These are phyloP conservation scores for Solanum sejunctum DNA, from an alignment of 257 asterid genomes.

Conservation along the genomic window DNA sequence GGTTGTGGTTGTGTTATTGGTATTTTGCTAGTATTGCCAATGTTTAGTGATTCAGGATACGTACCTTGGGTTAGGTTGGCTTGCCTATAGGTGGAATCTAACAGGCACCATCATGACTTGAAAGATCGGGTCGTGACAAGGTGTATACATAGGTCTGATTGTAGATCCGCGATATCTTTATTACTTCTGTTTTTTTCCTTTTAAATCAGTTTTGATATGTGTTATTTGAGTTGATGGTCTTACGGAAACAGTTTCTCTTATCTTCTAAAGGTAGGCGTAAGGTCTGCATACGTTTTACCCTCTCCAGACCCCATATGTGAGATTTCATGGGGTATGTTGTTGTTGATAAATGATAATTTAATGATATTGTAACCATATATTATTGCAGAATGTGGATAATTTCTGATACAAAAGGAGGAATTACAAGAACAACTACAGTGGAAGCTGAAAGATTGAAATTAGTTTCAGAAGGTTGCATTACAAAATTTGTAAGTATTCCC, in stretches of 20 bases:
- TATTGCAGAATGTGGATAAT: constrained; percentile 42
- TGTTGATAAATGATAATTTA: background rate
- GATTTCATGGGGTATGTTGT: too few relatives aligned
- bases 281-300: background rate
- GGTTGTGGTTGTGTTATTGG: too few relatives aligned
- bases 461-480: constrained; percentile 63
- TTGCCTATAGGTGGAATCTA: too few relatives aligned
- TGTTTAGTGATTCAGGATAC: too few relatives aligned
- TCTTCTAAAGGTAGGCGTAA: fast-evolving
- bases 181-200: background rate
- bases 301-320: background rate
- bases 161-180: background rate
- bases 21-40: too few relatives aligned
- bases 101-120: too few relatives aligned
- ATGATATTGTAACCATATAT: background rate
- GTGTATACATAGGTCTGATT: background rate
- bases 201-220: background rate
- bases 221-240: background rate
- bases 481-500: constrained; percentile 43
- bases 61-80: too few relatives aligned
- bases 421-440: constrained; percentile 43
- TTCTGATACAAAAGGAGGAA: constrained; percentile 52
- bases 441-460: constrained; percentile 59
- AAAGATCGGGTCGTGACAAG: too few relatives aligned
- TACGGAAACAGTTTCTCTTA: background rate